phyloP scores from a whole-genome alignment of 768 basidiomycete species.

The Fomitopsis serialis region DNA sequence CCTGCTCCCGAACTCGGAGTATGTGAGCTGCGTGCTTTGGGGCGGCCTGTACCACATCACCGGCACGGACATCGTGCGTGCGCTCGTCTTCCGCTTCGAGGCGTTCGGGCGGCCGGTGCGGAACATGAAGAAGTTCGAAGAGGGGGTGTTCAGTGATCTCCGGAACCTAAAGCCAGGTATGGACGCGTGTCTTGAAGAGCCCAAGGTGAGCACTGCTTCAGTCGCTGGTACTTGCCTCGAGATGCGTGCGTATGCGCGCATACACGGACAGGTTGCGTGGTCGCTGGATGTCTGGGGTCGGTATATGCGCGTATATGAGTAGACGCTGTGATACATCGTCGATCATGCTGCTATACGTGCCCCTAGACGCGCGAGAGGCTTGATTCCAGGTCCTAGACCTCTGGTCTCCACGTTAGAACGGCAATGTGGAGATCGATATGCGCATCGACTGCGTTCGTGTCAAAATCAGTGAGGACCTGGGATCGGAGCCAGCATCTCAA shows the following conservation, averaged over 20 bases:
- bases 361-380: no score
- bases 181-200: constrained; percentile 91
- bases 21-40: constrained; percentile 91
- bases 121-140: constrained; percentile 96
- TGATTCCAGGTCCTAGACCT: no score
- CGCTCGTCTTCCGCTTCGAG: constrained; percentile 91
- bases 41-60: constrained; percentile 90
- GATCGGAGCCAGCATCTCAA: no score
- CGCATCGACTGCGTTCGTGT: no score
- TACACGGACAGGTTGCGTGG: constrained; percentile 7
- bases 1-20: constrained; percentile 80
- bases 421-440: no score
- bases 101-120: constrained; percentile 86
- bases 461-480: no score
- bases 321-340: no score
- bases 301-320: no score
- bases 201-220: constrained; percentile 62
- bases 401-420: no score
- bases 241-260: neutral
- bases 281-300: no score
- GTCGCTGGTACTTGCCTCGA: neutral
- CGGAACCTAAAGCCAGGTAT: constrained; percentile 91
- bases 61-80: constrained; percentile 94
- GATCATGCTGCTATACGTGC: no score
- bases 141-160: constrained; percentile 92